These are phyloP conservation scores for Zostera marina DNA, from an alignment of 116 monocot species.

Conservation along the genomic window DNA sequence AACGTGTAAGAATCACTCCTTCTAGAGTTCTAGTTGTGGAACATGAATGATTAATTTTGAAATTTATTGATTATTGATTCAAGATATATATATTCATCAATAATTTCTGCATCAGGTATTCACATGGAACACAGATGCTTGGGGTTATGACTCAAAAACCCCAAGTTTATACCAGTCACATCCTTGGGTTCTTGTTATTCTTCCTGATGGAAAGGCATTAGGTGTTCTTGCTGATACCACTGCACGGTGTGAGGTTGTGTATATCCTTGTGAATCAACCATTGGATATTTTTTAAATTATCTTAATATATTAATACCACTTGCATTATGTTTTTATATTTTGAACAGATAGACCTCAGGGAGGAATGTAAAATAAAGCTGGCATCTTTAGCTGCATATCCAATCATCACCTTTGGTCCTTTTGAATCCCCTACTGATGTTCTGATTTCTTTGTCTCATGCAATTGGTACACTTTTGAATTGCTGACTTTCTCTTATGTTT, in stretches of 20 bases:
- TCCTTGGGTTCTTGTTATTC: constrained; percentile 82
- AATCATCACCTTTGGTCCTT: constrained; percentile 83
- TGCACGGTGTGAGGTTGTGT: constrained; percentile 72
- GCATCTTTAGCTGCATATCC: constrained; percentile 45
- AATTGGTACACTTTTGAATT: constrained; percentile 36
- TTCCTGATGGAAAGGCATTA: constrained; percentile 69
- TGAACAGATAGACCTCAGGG: constrained; percentile 75
- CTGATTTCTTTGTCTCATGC: constrained; percentile 77
- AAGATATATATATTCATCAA: neutral
- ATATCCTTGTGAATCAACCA: neutral
- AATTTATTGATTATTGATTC: neutral
- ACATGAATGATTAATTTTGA: neutral
- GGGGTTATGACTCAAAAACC: constrained; percentile 74
- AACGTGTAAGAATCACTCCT: constrained; percentile 31
- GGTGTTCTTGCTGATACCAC: constrained; percentile 97
- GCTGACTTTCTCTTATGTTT: neutral
- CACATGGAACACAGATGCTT: constrained; percentile 95
- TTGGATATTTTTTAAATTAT: neutral
- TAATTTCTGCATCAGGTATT: constrained; percentile 41
- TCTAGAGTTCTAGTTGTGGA: neutral
- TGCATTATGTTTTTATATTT: constrained; percentile 3
- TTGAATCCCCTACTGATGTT: constrained; percentile 63
- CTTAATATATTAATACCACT: neutral
- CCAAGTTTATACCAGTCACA: constrained; percentile 94
- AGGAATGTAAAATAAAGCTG: constrained; percentile 45